Percentiles rank a stretch among this genome's conserved stretches.
Conservation (phyloP, 2,329 filamentous ascomycete genomes). For the Fusarium robinianum region DNA sequence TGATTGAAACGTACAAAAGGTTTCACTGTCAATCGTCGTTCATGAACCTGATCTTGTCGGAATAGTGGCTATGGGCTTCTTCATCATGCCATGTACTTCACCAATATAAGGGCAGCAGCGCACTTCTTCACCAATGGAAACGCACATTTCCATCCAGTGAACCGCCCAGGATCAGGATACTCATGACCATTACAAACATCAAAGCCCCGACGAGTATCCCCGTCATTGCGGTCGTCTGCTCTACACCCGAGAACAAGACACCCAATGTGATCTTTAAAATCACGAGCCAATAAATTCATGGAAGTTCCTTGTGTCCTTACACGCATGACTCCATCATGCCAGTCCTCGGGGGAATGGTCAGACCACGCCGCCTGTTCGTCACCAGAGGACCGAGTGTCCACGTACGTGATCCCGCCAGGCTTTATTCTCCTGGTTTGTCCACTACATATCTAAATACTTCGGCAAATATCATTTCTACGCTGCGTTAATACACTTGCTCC, state of each 20-base stretch:
- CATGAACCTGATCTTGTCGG: too few species aligned
- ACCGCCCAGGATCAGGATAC: slow-evolving; percentile 60
- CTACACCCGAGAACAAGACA: slow-evolving; percentile 66
- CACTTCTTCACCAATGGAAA: slow-evolving; percentile 55
- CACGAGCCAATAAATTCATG: slow-evolving; percentile 51
- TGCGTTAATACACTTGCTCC: slow-evolving; percentile 33
- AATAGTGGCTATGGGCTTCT: too few species aligned
- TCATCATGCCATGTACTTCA: too few species aligned
- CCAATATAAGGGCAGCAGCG: too few species aligned
- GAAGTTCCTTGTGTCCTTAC: slow-evolving; percentile 56
- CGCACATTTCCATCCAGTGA: slow-evolving; percentile 57
- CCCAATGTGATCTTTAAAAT: slow-evolving; percentile 76
- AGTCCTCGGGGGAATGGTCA: slow-evolving; percentile 70
- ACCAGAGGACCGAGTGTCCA: slow-evolving; percentile 19
- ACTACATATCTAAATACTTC: slow-evolving; percentile 24
- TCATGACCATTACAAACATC: slow-evolving; percentile 60
- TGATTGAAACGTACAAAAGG: too few species aligned
- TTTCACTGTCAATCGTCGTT: too few species aligned
- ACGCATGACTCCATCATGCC: slow-evolving; percentile 62
- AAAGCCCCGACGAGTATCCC: slow-evolving; percentile 66
- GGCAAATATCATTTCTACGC: slow-evolving; percentile 28
- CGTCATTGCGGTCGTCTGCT: slow-evolving; percentile 69
- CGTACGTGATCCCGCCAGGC: slow-evolving; percentile 28
- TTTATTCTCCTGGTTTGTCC: slow-evolving; percentile 27
- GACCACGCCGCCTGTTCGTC: slow-evolving; percentile 65